phyloP scores from a whole-genome alignment of 768 basidiomycete genomes.

The Leccinum imitatum region DNA sequence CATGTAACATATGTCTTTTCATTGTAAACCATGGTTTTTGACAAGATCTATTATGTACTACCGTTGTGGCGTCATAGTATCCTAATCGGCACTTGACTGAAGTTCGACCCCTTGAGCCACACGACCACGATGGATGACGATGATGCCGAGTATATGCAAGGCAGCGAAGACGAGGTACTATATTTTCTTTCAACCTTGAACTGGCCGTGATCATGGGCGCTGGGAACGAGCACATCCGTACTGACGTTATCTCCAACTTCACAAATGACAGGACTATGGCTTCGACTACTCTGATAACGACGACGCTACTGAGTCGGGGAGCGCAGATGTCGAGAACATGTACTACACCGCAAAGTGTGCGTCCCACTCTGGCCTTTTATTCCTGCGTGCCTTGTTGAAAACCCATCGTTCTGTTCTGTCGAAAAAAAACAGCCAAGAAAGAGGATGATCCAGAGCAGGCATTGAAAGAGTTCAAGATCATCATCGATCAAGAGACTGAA shows the following conservation, averaged over 20 bases:
- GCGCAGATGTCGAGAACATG: constrained; percentile 93
- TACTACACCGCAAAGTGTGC: constrained; percentile 97
- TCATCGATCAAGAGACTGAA: constrained; percentile 89
- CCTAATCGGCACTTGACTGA: constrained; percentile 4
- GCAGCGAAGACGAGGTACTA: constrained; percentile 78
- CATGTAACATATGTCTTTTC: constrained; percentile 12
- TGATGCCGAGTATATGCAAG: constrained; percentile 93
- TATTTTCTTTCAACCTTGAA: constrained; percentile 10
- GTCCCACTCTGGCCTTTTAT: constrained; percentile 25
- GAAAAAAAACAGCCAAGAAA: constrained; percentile 65
- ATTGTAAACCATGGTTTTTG: neutral
- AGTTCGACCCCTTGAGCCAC: constrained; percentile 5
- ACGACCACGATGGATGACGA: constrained; percentile 75
- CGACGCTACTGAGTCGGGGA: constrained; percentile 75
- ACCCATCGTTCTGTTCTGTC: neutral
- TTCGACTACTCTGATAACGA: constrained; percentile 96
- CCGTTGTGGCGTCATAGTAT: constrained; percentile 4
- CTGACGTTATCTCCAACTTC: constrained; percentile 3
- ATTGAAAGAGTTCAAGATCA: constrained; percentile 81
- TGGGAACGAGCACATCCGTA: neutral
- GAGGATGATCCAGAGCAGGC: constrained; percentile 94
- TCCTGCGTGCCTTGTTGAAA: neutral
- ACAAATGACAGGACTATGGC: constrained; percentile 72
- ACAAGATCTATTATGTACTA: neutral
- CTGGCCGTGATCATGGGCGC: constrained; percentile 1